Evolutionary conservation across 208 protist species (phyloP).

Genomic region (Endotrypanum monterogeii): DNA sequence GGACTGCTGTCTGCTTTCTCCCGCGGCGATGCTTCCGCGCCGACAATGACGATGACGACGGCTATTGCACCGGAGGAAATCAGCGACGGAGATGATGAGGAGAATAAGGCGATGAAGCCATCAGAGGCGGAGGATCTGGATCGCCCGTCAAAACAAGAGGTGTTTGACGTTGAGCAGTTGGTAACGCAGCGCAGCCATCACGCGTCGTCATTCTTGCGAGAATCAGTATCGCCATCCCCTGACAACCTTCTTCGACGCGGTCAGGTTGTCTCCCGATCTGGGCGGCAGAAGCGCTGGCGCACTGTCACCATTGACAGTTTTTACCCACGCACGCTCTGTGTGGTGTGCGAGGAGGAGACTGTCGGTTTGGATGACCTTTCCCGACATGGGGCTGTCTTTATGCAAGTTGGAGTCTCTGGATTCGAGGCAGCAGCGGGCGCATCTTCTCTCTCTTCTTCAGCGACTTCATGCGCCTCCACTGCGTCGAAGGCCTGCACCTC

Average conservation of each 20-base stretch:
- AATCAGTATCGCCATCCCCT: neutral
- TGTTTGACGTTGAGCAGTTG: conserved; percentile 32
- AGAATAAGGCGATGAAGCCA: neutral
- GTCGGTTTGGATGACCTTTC: conserved; percentile 35
- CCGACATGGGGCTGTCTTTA: conserved; percentile 17
- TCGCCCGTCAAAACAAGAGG: conserved; percentile 18
- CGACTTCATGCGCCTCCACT: neutral
- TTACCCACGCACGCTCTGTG: conserved; percentile 43
- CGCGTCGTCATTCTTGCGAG: neutral
- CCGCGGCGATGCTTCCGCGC: neutral
- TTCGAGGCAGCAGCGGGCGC: neutral
- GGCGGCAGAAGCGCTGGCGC: conserved; percentile 6
- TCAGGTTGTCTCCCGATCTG: neutral
- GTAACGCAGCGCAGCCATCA: conserved; percentile 32
- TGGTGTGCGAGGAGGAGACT: conserved; percentile 35
- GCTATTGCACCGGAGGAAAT: conserved; percentile 8
- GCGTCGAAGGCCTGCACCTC: neutral
- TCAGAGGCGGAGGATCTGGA: conserved; percentile 21
- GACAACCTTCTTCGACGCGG: neutral
- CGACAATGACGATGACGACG: neutral
- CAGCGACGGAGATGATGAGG: conserved; percentile 14
- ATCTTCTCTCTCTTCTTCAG: neutral
- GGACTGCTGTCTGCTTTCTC: neutral
- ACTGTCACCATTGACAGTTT: conserved; percentile 45
- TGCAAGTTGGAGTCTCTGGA: neutral